These are phyloP conservation scores for Penicillium cosmopolitanum DNA, from an alignment of 495 filamentous ascomycete species.

Conservation along the genomic window DNA sequence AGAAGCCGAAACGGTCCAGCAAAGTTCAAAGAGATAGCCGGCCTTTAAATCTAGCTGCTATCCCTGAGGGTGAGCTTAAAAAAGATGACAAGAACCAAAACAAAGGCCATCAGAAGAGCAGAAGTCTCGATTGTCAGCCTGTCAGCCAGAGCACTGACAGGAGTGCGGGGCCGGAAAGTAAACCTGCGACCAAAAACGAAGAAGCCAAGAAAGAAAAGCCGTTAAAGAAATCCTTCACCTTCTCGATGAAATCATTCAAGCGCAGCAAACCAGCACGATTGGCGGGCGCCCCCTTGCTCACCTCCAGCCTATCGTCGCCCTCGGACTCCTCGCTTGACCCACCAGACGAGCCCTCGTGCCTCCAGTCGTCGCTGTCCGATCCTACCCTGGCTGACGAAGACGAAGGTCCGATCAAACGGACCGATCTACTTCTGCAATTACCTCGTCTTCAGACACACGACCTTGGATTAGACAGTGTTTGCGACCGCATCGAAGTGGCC, in stretches of 20 bases:
- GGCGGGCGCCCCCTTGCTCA: background rate
- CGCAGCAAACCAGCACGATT: constrained; percentile 10
- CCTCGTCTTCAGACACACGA: constrained; percentile 44
- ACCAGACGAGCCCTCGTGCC: constrained; percentile 12
- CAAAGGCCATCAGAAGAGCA: background rate
- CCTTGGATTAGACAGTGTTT: constrained; percentile 14
- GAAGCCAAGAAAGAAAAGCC: background rate
- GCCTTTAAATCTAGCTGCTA: background rate
- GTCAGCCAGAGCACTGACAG: background rate
- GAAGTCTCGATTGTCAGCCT: background rate
- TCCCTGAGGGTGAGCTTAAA: background rate
- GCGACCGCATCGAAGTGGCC: constrained; percentile 5
- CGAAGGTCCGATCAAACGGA: constrained; percentile 18
- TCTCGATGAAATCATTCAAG: constrained; percentile 21
- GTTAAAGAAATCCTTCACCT: constrained; percentile 22
- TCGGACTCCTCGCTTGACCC: constrained; percentile 23
- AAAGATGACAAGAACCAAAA: constrained; percentile 2
- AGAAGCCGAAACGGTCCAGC: constrained; percentile 4
- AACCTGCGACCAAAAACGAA: background rate
- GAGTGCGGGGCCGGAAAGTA: background rate
- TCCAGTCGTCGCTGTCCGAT: constrained; percentile 20
- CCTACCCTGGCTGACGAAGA: constrained; percentile 7
- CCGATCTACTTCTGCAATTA: constrained; percentile 34
- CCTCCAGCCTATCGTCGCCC: constrained; percentile 12
- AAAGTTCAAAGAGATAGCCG: constrained; percentile 2